Conservation (phyloP, 148 eudicot genomes). For the Rhododendron henanense region DNA sequence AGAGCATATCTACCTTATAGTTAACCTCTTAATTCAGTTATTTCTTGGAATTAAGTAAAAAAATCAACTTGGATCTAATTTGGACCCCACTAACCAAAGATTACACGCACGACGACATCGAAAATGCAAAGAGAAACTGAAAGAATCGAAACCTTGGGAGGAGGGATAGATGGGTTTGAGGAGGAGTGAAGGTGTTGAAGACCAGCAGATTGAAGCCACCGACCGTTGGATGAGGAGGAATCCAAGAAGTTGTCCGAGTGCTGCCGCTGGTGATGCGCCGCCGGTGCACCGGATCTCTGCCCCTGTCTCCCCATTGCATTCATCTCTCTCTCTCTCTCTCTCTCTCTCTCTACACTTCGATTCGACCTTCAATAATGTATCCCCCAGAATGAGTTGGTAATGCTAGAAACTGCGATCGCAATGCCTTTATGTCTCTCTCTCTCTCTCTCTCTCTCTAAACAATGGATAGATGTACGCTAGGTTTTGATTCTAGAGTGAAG, state of each 20-base stretch:
- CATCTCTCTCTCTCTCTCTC: constrained; percentile 29
- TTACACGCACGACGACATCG: not conserved
- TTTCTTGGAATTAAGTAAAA: too few relatives aligned
- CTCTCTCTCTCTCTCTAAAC: not conserved
- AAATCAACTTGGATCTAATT: not conserved
- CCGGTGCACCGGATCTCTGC: constrained; percentile 74
- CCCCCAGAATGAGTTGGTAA: not conserved
- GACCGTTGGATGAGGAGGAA: constrained; percentile 48
- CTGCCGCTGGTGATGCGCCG: constrained; percentile 76
- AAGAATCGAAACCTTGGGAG: constrained; percentile 33
- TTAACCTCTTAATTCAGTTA: not conserved
- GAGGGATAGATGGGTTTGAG: constrained; percentile 23
- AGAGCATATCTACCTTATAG: not conserved
- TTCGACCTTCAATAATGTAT: not conserved
- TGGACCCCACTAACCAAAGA: not conserved
- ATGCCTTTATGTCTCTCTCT: not conserved
- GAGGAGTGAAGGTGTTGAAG: constrained; percentile 54
- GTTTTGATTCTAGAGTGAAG: not conserved
- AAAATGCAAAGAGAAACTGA: not conserved
- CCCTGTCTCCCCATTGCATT: constrained; percentile 52
- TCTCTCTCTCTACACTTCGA: not conserved
- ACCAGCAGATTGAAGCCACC: constrained; percentile 72
- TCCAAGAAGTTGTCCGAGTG: constrained; percentile 79
- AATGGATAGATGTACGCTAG: not conserved
- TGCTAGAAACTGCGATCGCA: not conserved